phyloP scores from a whole-genome alignment of 352 stramenopile species.

The Pythium chondricola region DNA sequence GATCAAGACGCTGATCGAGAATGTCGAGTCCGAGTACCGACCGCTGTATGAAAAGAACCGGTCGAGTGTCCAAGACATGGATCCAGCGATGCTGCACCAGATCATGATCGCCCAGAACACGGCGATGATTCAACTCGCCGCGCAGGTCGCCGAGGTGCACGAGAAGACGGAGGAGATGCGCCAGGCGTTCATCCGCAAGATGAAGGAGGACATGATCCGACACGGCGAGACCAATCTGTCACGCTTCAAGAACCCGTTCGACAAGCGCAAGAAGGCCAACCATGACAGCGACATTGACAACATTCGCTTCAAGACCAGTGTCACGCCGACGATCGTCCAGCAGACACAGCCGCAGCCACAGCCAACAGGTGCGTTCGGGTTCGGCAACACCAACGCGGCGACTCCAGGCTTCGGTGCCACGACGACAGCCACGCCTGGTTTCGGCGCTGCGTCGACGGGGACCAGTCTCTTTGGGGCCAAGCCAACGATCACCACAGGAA shows the following conservation, averaged over 20 bases:
- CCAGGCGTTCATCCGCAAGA: slow-evolving; percentile 55
- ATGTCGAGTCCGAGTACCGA: slow-evolving; percentile 59
- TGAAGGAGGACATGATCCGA: slow-evolving; percentile 52
- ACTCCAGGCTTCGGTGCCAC: slow-evolving; percentile 1
- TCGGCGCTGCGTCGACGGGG: too few relatives aligned
- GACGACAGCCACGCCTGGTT: too few relatives aligned
- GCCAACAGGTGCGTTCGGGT: slow-evolving; percentile 32
- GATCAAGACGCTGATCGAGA: slow-evolving; percentile 72
- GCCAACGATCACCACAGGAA: not conserved
- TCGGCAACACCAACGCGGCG: slow-evolving; percentile 20
- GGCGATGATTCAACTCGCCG: slow-evolving; percentile 67
- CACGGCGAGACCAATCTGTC: slow-evolving; percentile 55
- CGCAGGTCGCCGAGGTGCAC: slow-evolving; percentile 68
- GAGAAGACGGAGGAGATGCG: slow-evolving; percentile 71
- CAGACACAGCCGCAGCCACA: slow-evolving; percentile 10
- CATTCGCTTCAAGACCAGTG: slow-evolving; percentile 71
- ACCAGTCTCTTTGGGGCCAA: slow-evolving; percentile 12
- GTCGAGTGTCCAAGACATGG: slow-evolving; percentile 9
- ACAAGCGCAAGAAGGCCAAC: slow-evolving; percentile 71
- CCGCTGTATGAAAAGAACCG: slow-evolving; percentile 35
- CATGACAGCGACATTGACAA: slow-evolving; percentile 61
- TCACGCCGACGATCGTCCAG: slow-evolving; percentile 58
- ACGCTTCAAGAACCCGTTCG: slow-evolving; percentile 68
- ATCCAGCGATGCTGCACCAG: slow-evolving; percentile 53
- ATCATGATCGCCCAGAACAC: slow-evolving; percentile 75